Conservation (phyloP, 176 grass and related monocot species). For the Lolium rigidum region DNA sequence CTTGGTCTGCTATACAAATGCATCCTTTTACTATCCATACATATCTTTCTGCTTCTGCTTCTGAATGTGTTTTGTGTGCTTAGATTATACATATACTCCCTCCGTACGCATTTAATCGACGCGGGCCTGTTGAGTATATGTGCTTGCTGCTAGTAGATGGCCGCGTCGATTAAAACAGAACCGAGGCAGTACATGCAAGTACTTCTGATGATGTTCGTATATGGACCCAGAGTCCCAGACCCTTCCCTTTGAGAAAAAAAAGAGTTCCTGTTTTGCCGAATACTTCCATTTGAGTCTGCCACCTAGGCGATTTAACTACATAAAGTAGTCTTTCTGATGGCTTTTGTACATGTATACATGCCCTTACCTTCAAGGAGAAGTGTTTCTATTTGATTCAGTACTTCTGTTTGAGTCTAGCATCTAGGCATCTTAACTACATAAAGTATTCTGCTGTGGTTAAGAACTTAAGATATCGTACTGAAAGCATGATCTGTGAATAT, state of each 20-base stretch:
- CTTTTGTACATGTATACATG: constrained; percentile 11
- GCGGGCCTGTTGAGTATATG: too few species aligned
- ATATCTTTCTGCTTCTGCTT: constrained; percentile 16
- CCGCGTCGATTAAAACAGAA: too few species aligned
- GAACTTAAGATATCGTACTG: not conserved
- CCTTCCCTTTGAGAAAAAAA: too few species aligned
- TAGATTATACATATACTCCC: constrained; percentile 10
- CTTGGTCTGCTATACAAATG: not conserved
- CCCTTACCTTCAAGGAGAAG: not conserved
- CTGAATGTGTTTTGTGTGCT: constrained; percentile 23
- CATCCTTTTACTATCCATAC: not conserved
- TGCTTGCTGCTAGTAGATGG: too few species aligned
- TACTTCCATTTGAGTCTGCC: constrained; percentile 33
- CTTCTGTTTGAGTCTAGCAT: constrained; percentile 27
- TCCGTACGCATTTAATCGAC: too few species aligned
- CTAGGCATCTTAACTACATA: constrained; percentile 19
- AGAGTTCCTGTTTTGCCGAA: constrained; percentile 5
- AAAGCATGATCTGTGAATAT: constrained; percentile 36
- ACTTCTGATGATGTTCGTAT: not conserved
- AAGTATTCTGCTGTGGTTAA: constrained; percentile 8
- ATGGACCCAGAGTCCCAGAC: too few species aligned
- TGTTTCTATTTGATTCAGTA: constrained; percentile 29
- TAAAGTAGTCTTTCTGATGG: constrained; percentile 27
- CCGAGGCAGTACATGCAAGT: not conserved
- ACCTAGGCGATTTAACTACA: not conserved